A percentile compares a stretch with the other conserved stretches of the same genome.
Conservation (phyloP, 176 grass and related monocot species). For the Ampelocalamus luodianensis region DNA sequence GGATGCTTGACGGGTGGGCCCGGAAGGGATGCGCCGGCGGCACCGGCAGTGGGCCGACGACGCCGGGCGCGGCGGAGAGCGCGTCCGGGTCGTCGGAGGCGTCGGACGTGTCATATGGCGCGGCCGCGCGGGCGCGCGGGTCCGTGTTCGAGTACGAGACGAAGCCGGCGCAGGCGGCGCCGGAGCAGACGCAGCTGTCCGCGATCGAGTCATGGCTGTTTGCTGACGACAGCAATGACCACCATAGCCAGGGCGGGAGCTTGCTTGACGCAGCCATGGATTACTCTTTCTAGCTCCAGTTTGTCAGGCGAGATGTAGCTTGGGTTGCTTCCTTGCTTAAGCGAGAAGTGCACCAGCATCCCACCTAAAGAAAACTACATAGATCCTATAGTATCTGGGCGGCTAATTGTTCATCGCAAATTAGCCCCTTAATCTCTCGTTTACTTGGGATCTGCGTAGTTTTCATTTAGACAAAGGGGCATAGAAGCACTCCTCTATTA, state of each 20-base stretch:
- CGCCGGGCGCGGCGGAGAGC: conserved; percentile 43
- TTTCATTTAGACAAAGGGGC: conserved; percentile 37
- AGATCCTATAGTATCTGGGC: conserved; percentile 39
- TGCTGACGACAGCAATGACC: conserved; percentile 48
- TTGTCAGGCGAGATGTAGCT: neutral
- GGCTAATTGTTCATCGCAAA: neutral
- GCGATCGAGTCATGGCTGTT: conserved; percentile 70
- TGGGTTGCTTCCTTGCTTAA: neutral
- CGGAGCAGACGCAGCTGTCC: conserved; percentile 42
- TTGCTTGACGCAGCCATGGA: conserved; percentile 36
- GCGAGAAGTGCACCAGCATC: neutral
- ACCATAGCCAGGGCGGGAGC: conserved; percentile 22
- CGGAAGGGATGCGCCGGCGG: neutral
- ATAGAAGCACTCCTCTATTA: neutral
- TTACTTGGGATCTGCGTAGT: conserved; percentile 59
- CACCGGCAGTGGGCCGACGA: neutral
- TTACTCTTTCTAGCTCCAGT: conserved; percentile 57
- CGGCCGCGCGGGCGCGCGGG: neutral
- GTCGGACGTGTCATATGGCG: conserved; percentile 41
- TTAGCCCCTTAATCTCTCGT: neutral
- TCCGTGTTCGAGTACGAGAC: conserved; percentile 42
- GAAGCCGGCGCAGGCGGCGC: conserved; percentile 15
- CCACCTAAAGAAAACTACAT: conserved; percentile 53
- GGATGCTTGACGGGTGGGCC: conserved; percentile 78
- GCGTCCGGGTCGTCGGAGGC: conserved; percentile 48